phyloP scores from a whole-genome alignment of 306 rosid species.

The Comarum palustre region DNA sequence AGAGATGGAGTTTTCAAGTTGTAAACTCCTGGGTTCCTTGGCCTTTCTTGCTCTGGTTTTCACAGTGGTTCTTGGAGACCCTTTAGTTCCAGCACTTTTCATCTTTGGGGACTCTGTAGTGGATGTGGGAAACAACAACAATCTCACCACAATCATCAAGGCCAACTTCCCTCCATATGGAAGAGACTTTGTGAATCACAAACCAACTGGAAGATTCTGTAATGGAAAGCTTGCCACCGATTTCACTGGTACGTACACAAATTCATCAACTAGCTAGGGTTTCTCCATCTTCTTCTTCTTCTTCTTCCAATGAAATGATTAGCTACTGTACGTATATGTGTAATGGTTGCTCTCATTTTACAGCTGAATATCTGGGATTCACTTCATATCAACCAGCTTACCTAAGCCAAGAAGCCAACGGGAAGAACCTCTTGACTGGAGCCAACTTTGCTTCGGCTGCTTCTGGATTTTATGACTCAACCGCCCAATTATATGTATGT shows the following conservation, averaged over 20 bases:
- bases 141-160: slow-evolving; percentile 42
- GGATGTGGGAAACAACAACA: slow-evolving; percentile 59
- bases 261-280: not conserved
- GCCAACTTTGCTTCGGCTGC: slow-evolving; percentile 65
- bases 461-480: slow-evolving; percentile 52
- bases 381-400: slow-evolving; percentile 54
- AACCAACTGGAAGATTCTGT: slow-evolving; percentile 67
- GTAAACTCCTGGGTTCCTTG: slow-evolving; percentile 20
- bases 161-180: slow-evolving; percentile 65
- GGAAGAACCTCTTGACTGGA: slow-evolving; percentile 48
- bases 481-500: slow-evolving; percentile 45
- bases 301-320: not conserved
- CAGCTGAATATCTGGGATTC: slow-evolving; percentile 66
- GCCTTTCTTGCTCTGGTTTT: slow-evolving; percentile 28
- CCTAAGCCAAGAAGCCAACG: slow-evolving; percentile 55
- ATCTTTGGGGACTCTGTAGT: slow-evolving; percentile 66
- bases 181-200: slow-evolving; percentile 56
- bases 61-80: slow-evolving; percentile 35
- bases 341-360: not conserved
- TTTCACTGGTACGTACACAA: slow-evolving; percentile 39
- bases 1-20: slow-evolving; percentile 35
- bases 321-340: not conserved
- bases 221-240: slow-evolving; percentile 65
- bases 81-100: slow-evolving; percentile 57
- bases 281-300: not conserved